phyloP scores from a whole-genome alignment of 768 basidiomycete species.

The Zangia roseola region DNA sequence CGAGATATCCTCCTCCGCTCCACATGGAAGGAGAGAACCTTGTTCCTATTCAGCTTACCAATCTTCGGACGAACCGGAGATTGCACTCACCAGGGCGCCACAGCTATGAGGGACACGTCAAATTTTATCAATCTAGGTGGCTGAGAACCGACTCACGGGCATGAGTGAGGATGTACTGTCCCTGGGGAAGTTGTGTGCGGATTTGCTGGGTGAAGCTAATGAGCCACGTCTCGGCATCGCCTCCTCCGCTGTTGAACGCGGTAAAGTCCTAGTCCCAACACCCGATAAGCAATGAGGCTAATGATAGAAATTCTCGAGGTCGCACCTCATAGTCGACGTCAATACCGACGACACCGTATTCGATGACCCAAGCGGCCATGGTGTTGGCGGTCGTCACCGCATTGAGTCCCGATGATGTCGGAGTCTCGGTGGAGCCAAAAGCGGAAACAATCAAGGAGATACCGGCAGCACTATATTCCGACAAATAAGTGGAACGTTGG shows the following conservation, averaged over 20 bases:
- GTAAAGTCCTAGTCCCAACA: slow-evolving; percentile 28
- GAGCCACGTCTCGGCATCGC: slow-evolving; percentile 39
- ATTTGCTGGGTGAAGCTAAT: slow-evolving; percentile 33
- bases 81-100: slow-evolving; percentile 22
- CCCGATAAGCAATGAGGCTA: background rate
- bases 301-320: background rate
- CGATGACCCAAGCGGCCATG: slow-evolving; percentile 46
- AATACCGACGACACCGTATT: slow-evolving; percentile 48
- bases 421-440: slow-evolving; percentile 45
- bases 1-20: slow-evolving; percentile 38
- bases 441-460: slow-evolving; percentile 57
- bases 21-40: slow-evolving; percentile 23
- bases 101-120: slow-evolving; percentile 10
- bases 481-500: slow-evolving; percentile 40
- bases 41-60: background rate
- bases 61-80: background rate
- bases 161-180: slow-evolving; percentile 35
- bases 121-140: background rate
- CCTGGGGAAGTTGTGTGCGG: slow-evolving; percentile 32
- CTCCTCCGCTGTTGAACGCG: slow-evolving; percentile 35
- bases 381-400: slow-evolving; percentile 40
- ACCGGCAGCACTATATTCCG: slow-evolving; percentile 51
- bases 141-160: slow-evolving; percentile 29
- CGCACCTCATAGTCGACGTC: slow-evolving; percentile 54
- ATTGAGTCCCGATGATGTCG: slow-evolving; percentile 42